phyloP scores from a whole-genome alignment of 306 rosid species.

The Fragaria ananassa region DNA sequence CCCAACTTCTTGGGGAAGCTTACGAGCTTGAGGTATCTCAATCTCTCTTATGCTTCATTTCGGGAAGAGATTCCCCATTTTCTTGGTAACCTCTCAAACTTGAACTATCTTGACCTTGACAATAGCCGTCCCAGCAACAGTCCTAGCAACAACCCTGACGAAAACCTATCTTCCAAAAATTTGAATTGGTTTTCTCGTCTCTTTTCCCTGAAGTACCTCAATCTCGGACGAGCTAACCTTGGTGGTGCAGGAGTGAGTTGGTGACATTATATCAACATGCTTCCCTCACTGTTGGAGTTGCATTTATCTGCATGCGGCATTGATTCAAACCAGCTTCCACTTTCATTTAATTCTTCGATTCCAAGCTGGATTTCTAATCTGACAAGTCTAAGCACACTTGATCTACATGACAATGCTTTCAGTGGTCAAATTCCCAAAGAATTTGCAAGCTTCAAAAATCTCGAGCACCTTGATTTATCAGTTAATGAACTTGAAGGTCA shows the following conservation, averaged over 20 bases:
- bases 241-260: not conserved
- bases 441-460: too few species aligned
- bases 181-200: too few species aligned
- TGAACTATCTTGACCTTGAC: too few species aligned
- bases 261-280: not conserved
- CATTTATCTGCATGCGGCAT: not conserved
- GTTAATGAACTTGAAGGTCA: not conserved
- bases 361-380: not conserved
- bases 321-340: not conserved
- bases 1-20: constrained; percentile 13
- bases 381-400: not conserved
- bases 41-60: too few species aligned
- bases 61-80: too few species aligned
- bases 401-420: not conserved
- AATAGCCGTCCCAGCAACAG: too few species aligned
- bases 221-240: not conserved
- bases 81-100: too few species aligned
- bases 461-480: not conserved
- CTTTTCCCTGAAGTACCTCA: not conserved
- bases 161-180: too few species aligned
- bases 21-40: constrained; percentile 26
- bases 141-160: too few species aligned
- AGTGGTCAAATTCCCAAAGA: too few species aligned
- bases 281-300: not conserved
- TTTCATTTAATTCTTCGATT: not conserved